Conservation (phyloP, 2,329 filamentous ascomycete species). For the Sporothrix protearum region DNA sequence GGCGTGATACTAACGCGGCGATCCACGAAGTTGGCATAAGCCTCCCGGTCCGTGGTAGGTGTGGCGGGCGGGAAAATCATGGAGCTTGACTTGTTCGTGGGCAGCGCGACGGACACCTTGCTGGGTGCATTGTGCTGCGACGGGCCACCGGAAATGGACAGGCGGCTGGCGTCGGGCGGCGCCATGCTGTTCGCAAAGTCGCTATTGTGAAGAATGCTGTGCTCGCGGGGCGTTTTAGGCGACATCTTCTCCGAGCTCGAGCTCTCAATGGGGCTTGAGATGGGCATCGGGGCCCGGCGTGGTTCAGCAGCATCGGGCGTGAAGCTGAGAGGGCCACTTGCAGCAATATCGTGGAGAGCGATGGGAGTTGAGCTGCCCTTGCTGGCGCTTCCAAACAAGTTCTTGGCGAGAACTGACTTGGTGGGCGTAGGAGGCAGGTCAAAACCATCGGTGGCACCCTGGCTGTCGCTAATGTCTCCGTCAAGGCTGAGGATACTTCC, state of each 20-base stretch:
- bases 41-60: slow-evolving; percentile 62
- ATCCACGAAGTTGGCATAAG: slow-evolving; percentile 54
- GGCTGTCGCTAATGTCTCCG: slow-evolving; percentile 55
- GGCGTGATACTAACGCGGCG: slow-evolving; percentile 61
- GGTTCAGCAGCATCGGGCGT: slow-evolving; percentile 13
- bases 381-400: slow-evolving; percentile 29
- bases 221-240: slow-evolving; percentile 76
- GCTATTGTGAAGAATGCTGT: slow-evolving; percentile 30
- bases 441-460: slow-evolving; percentile 46
- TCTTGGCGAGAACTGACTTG: slow-evolving; percentile 56
- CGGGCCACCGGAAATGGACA: slow-evolving; percentile 66
- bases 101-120: slow-evolving; percentile 34
- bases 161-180: slow-evolving; percentile 73
- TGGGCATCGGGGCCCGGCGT: neutral
- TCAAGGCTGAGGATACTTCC: slow-evolving; percentile 79
- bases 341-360: slow-evolving; percentile 23
- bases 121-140: slow-evolving; percentile 30
- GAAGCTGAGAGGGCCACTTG: slow-evolving; percentile 6
- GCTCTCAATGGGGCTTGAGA: slow-evolving; percentile 51
- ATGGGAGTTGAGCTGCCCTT: slow-evolving; percentile 27
- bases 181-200: slow-evolving; percentile 44
- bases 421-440: slow-evolving; percentile 94
- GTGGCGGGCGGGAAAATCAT: slow-evolving; percentile 65
- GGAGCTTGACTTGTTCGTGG: slow-evolving; percentile 31
- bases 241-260: slow-evolving; percentile 49